Evolutionary conservation across 208 protist species (phyloP), one percentile per base, ranked within the genome.

Genomic region (Zelonia costaricensis): DNA sequence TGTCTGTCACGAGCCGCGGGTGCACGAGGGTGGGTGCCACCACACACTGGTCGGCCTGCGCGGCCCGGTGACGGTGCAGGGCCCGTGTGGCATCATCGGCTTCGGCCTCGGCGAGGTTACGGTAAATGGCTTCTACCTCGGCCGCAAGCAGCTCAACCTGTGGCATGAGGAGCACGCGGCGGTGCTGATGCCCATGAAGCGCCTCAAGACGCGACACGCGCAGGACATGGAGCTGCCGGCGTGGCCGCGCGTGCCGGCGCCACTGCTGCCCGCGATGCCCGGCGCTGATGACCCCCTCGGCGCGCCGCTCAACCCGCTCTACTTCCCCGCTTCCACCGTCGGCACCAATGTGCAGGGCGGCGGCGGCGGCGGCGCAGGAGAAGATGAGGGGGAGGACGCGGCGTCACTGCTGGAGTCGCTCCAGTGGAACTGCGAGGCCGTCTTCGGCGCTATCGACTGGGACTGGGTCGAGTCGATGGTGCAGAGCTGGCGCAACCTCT

Each of bases 371-470:
- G 28, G 7, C 16, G 33, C 52, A 20, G 31, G 40, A 38, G 36
- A 52, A 18, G 52, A 43, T 30, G 33, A 67, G 1, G 62, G 74
- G 13, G 59, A 76, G 16, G 53, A 53, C 35, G 72, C 67, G 39
- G 62, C 42, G 20, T 22, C 13, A 12, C 60, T 69, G 6, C 45
- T 68, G 55, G 53, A 66, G 49, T 66, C 49, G 35, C 36, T 69
- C 77, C 84, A 63, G 63, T 89, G 56, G 84, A 84, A 62, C 57
- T 73, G 58, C 62, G 70, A 69, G 62, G 64, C 44, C 1, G 67
- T 88, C 20, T 95, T 95, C 64, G 85, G 86, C 53, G 53, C 48
- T 1, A 74, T 95, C 56, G 89, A 95, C 67, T 93, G 89, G 86
- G 74, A 73, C 68, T 95, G 89, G 89, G 84, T 93, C 18, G 75